Evolutionary conservation across 371 early-diverging fungal genomes (phyloP).

Genomic region (Apophysomyces sp.): DNA sequence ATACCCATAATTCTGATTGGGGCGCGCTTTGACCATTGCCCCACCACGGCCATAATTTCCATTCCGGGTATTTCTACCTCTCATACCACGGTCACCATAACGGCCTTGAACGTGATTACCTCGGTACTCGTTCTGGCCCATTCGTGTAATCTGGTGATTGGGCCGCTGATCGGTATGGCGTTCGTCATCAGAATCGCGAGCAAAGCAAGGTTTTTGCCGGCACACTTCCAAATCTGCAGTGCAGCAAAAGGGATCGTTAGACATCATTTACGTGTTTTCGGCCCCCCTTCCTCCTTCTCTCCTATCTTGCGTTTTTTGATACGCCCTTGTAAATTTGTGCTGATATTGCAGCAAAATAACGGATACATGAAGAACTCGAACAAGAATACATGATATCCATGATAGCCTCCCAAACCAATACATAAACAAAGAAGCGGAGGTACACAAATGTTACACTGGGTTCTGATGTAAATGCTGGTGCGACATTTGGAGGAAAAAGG

Average conservation of each 20-base stretch:
- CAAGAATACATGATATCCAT: background rate
- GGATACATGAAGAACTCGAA: background rate
- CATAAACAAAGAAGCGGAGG: conserved; percentile 1
- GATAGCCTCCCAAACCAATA: background rate
- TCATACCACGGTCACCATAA: background rate
- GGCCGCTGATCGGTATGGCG: background rate
- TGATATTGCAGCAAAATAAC: background rate
- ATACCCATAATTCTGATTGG: background rate
- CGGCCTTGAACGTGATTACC: background rate
- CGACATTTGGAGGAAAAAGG: background rate
- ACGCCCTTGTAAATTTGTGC: background rate
- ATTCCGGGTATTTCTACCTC: background rate
- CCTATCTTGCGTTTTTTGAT: background rate
- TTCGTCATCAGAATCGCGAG: background rate
- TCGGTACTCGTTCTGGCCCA: background rate
- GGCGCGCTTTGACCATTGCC: background rate
- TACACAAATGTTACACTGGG: background rate
- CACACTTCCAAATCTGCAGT: background rate
- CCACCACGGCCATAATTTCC: background rate
- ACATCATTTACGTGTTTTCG: background rate
- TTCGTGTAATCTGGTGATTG: background rate
- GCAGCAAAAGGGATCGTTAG: background rate
- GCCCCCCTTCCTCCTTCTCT: background rate
- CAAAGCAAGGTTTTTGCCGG: background rate
- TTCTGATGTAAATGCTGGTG: conserved; percentile 1